Base-by-base conservation (phyloP, 1,284 basidiomycete species). In the Malassezia vespertilionis region DNA sequence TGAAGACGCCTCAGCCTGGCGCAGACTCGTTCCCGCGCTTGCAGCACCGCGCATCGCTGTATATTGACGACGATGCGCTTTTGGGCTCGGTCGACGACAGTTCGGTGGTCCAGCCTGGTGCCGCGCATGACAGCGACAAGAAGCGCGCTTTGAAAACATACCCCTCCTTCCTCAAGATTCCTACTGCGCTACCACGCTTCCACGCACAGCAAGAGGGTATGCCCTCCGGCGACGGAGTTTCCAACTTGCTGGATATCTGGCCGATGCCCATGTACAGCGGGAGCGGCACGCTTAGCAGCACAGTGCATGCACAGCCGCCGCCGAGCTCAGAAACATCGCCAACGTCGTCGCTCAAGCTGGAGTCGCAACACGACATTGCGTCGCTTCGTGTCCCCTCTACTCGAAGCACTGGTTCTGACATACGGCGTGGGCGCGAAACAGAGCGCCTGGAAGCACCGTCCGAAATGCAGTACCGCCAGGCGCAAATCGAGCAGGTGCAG, bases 151-250 rank as follows among this genome's bases (percentile, higher is more conserved):
- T 49, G 18, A n/a, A 23, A 2, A 57, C 66, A 2, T 44, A 68
- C 5, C 66, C 66, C 5, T 69, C 66, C 5, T 69, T 68, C 31
- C 65, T 69, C 39, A 65, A 65, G 46, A 69, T 69, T 35, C 66
- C 66, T 3, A 69, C 66, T 14, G 44, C 61, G 10, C 66, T 68
- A 15, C 65, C 65, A 17, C 61, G 64, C 46, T 52, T 58, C 8
- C 60, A 63, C 20, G 56, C 60, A 8, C 44, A 10, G 42, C 58
- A 12, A 47, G 28, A 37, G 47, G 48, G 14, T 46, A 44, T 8
- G 49, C 56, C 2, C 15, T 34, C 27, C 49, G 56, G 56, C 6
- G 58, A 46, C 14, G 60, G 60, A 0, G 58, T 59, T 5, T 41
- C 58, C 32, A 58, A 53, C 42, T 56, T 57, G 3, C 62, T 61